Evolutionary conservation across 495 filamentous ascomycete genomes (phyloP).

Genomic region (Aspergillus affinis): DNA sequence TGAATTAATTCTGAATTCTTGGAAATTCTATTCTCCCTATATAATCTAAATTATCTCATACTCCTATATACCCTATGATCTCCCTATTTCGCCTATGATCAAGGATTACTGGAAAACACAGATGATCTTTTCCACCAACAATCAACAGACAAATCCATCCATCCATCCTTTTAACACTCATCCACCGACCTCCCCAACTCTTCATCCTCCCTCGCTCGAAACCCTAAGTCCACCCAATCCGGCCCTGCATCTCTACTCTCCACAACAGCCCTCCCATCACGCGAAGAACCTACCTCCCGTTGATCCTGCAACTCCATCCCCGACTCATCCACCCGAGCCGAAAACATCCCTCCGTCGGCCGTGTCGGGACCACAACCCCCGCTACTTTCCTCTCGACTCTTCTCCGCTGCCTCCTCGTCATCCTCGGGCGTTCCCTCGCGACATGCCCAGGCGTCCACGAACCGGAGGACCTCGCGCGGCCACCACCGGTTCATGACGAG

Average conservation of each 20-base stretch:
- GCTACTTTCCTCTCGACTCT: conserved; percentile 11
- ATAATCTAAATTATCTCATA: too few species aligned
- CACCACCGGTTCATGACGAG: conserved; percentile 64
- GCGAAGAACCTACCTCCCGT: neutral
- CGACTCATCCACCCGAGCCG: neutral
- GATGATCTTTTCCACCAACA: too few species aligned
- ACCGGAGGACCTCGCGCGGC: conserved; percentile 58
- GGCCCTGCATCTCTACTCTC: conserved; percentile 11
- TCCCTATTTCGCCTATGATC: too few species aligned
- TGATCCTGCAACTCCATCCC: neutral
- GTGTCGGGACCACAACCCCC: neutral
- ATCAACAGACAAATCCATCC: too few species aligned
- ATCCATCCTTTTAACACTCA: conserved; percentile 2
- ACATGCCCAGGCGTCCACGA: conserved; percentile 73
- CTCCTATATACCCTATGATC: too few species aligned
- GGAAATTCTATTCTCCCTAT: too few species aligned
- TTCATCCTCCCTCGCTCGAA: conserved; percentile 21
- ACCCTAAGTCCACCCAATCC: conserved; percentile 32
- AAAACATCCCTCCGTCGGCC: neutral
- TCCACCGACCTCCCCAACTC: conserved; percentile 19
- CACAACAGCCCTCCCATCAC: neutral
- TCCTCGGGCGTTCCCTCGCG: conserved; percentile 63
- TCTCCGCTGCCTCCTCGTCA: conserved; percentile 45
- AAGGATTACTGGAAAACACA: too few species aligned
- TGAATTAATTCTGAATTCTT: neutral